Evolutionary conservation across 768 basidiomycete species (phyloP).

Genomic region (Lentinula aciculospora): DNA sequence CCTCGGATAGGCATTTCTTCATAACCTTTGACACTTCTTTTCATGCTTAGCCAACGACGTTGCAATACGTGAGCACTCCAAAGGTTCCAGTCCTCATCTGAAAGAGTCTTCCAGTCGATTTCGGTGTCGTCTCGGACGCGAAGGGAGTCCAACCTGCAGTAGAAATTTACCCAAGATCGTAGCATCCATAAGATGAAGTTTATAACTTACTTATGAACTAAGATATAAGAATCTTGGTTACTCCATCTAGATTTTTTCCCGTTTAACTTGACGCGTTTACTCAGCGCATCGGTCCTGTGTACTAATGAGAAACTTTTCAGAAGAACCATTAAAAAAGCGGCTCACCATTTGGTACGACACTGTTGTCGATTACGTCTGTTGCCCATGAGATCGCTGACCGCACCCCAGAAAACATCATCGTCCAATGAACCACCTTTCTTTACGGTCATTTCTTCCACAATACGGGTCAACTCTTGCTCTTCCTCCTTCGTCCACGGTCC

Average conservation of each 20-base stretch:
- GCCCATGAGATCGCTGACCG: slow-evolving; percentile 73
- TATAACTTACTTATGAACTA: slow-evolving; percentile 68
- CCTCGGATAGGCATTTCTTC: slow-evolving; percentile 81
- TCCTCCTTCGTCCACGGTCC: slow-evolving; percentile 78
- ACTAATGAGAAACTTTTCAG: background rate
- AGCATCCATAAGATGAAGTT: slow-evolving; percentile 1
- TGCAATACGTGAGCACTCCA: slow-evolving; percentile 82
- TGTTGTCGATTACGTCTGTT: slow-evolving; percentile 73
- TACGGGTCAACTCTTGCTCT: slow-evolving; percentile 65
- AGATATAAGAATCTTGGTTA: slow-evolving; percentile 68
- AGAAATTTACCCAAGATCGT: slow-evolving; percentile 7
- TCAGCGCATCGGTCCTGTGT: slow-evolving; percentile 70
- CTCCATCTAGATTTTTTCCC: slow-evolving; percentile 72
- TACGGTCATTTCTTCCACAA: slow-evolving; percentile 72
- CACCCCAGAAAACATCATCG: slow-evolving; percentile 80
- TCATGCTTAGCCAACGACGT: slow-evolving; percentile 78
- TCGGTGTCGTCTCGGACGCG: slow-evolving; percentile 77
- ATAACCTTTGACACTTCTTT: slow-evolving; percentile 66
- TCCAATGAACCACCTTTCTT: slow-evolving; percentile 69
- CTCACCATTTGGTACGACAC: slow-evolving; percentile 82
- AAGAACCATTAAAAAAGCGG: background rate
- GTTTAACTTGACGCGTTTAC: slow-evolving; percentile 65
- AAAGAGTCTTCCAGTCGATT: slow-evolving; percentile 77
- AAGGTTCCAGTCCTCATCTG: slow-evolving; percentile 73
- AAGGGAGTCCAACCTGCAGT: slow-evolving; percentile 61